Evolutionary conservation across 176 grass and related monocot genomes (phyloP), one percentile per base, ranked within the genome.

Genomic region (Carex myosuroides): DNA sequence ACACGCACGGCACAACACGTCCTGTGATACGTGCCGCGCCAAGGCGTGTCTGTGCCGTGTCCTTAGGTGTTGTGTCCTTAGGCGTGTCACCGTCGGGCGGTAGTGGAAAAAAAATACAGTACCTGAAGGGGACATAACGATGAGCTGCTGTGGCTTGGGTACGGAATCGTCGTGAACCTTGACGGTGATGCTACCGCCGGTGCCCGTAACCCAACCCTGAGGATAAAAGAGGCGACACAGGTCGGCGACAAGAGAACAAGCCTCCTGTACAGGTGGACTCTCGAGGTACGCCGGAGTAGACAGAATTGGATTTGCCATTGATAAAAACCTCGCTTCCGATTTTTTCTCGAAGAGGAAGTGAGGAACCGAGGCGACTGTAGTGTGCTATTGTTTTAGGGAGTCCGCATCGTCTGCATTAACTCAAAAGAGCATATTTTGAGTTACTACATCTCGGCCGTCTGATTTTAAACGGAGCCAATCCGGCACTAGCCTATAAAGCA

Each of bases 61-160:
- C 37, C 0, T 39, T 39, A 39, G 37, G 37, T 39, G 37, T 39
- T 39, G 37, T 39, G 37, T 39, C 37, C 5, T 6, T 39, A 4
- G 37, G 37, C 5, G 37, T 39, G 37, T 39, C 37, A 4, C 37
- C 37, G 37, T 39, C 37, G 5, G 37, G 5, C 37, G 37, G 5
- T 39, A 39, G 37, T 39, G 37, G 0, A 39, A 39, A 39, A 39
- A 61, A 44, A 12, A 24, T 54, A 29, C 8, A 1, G 44, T 87
- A 97, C 94, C 94, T n/a, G 92, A 97, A 35, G 95, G 89, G 8
- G 92, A 88, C 92, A 93, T 93, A 88, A 93, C 81, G 90, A 98
- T 95, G 80, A 98, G 88, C 63, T 93, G 96, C 1, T 95, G 30
- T 20, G 89, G 35, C 50, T 93, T 94, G 21, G 87, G 84, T 54